These are phyloP conservation scores for Heteromeles arbutifolia DNA, from an alignment of 306 rosid genomes.

Conservation along the genomic window DNA sequence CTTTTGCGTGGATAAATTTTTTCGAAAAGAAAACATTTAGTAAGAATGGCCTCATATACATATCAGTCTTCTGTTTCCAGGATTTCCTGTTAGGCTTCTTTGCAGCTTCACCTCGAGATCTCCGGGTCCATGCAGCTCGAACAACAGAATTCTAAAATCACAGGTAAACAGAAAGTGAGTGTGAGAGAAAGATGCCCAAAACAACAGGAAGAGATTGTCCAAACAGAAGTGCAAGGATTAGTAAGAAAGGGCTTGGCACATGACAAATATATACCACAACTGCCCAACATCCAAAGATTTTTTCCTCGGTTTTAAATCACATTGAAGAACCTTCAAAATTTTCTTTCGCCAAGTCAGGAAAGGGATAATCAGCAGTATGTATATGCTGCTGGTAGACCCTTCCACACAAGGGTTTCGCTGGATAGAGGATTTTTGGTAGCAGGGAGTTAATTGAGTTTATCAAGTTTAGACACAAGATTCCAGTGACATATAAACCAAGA, in stretches of 20 bases:
- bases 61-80: slow-evolving; percentile 81
- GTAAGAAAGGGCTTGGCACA: background rate
- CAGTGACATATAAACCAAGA: background rate
- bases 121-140: slow-evolving; percentile 73
- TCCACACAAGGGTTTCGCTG: background rate
- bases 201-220: background rate
- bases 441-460: background rate
- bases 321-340: background rate
- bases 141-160: slow-evolving; percentile 35
- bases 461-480: background rate
- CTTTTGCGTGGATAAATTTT: slow-evolving; percentile 64
- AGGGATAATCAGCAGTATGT: too few species aligned
- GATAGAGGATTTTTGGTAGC: background rate
- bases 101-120: slow-evolving; percentile 76
- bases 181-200: background rate
- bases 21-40: slow-evolving; percentile 81
- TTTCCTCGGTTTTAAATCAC: background rate
- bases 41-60: slow-evolving; percentile 80
- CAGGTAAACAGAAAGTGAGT: background rate
- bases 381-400: background rate
- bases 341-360: background rate
- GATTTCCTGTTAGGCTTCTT: slow-evolving; percentile 66
- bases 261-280: background rate
- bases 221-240: background rate
- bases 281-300: background rate